Conservation (phyloP, 768 basidiomycete species). For the Rhodotorula kratochvilovae region DNA sequence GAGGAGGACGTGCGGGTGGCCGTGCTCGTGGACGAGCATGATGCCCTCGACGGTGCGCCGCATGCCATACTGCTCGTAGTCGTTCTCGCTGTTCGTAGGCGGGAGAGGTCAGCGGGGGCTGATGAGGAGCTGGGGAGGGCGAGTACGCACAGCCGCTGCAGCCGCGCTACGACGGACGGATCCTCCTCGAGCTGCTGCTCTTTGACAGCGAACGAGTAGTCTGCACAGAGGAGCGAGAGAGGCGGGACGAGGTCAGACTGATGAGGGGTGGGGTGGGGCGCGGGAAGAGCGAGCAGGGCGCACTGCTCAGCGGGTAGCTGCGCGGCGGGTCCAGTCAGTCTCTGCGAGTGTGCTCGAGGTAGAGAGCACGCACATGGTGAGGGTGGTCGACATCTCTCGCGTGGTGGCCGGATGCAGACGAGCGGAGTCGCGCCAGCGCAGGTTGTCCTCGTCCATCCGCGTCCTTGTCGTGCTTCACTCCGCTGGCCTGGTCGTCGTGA, state of each 20-base stretch:
- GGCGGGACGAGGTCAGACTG: slow-evolving; percentile 49
- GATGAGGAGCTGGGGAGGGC: not conserved
- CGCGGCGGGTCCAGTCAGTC: not conserved
- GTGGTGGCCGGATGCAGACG: not conserved
- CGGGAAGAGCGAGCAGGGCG: not conserved
- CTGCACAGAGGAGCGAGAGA: slow-evolving; percentile 57
- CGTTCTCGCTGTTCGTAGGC: slow-evolving; percentile 59
- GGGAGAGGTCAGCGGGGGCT: too few species aligned
- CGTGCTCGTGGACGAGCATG: slow-evolving; percentile 89
- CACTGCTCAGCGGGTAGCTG: slow-evolving; percentile 38
- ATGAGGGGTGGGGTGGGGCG: slow-evolving; percentile 57
- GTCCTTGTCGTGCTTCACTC: not conserved
- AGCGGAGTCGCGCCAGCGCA: not conserved
- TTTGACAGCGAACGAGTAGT: slow-evolving; percentile 92
- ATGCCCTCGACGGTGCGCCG: slow-evolving; percentile 71
- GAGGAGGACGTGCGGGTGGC: slow-evolving; percentile 88
- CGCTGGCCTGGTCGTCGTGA: too few species aligned
- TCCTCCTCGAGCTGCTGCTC: slow-evolving; percentile 91
- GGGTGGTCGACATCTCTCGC: slow-evolving; percentile 1
- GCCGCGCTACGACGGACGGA: slow-evolving; percentile 85
- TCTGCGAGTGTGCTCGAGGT: not conserved
- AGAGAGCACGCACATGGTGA: slow-evolving; percentile 13
- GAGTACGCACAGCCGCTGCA: slow-evolving; percentile 63
- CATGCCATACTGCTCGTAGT: slow-evolving; percentile 97
- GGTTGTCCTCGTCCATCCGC: not conserved